Evolutionary conservation across 805 yeast genomes (phyloP).

Genomic region (Ogataea naganishii): DNA sequence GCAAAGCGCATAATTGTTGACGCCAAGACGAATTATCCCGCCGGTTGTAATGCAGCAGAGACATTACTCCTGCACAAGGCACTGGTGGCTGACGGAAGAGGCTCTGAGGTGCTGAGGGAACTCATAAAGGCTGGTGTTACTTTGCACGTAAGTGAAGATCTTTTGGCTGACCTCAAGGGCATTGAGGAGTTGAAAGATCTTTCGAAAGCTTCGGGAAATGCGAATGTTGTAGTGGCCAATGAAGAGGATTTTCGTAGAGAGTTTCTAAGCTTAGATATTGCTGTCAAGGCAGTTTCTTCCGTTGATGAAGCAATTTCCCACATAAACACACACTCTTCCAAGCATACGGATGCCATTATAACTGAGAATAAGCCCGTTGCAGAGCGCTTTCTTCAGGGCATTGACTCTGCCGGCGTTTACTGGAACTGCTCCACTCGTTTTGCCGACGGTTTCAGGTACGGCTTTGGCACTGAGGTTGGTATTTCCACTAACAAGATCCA

Average conservation of each 20-base stretch:
- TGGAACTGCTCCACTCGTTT: constrained; percentile 97
- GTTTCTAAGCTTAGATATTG: constrained; percentile 74
- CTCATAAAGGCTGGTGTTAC: constrained; percentile 63
- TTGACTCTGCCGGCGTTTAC: constrained; percentile 94
- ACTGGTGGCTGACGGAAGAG: constrained; percentile 16
- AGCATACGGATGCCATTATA: constrained; percentile 89
- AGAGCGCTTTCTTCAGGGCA: constrained; percentile 66
- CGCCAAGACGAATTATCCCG: constrained; percentile 93
- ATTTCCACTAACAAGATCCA: constrained; percentile 95
- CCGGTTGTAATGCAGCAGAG: constrained; percentile 98
- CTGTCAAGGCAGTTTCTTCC: constrained; percentile 53
- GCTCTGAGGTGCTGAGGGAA: constrained; percentile 16
- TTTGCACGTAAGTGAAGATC: constrained; percentile 54
- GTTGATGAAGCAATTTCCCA: constrained; percentile 73
- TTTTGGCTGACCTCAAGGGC: constrained; percentile 26
- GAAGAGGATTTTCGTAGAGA: constrained; percentile 75
- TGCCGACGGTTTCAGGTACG: constrained; percentile 98
- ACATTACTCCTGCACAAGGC: constrained; percentile 58
- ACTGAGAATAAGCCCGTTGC: constrained; percentile 71
- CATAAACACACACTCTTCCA: constrained; percentile 87
- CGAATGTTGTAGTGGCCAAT: constrained; percentile 35
- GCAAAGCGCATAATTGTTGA: constrained; percentile 73
- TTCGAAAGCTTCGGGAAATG: constrained; percentile 13
- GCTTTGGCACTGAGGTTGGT: constrained; percentile 98
- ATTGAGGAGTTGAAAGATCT: constrained; percentile 6